A percentile compares a stretch with the other conserved stretches of the same genome.
Conservation (phyloP, 768 basidiomycete genomes). For the Kwoniella dendrophila region DNA sequence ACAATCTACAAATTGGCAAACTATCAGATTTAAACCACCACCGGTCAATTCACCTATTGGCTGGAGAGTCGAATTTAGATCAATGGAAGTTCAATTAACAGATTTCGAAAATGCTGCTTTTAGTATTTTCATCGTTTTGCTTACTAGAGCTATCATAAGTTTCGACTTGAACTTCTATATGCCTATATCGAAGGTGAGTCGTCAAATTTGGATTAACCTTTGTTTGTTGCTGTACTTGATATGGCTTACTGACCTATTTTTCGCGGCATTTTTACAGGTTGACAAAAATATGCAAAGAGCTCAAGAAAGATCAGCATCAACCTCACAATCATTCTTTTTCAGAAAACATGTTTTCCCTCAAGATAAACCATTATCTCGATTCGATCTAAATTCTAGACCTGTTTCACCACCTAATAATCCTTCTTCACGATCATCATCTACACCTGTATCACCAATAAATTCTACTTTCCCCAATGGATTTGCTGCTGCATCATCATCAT, state of each 20-base stretch:
- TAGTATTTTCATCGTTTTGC: conserved; percentile 87
- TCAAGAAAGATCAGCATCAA: conserved; percentile 77
- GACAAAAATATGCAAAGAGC: conserved; percentile 95
- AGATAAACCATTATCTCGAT: conserved; percentile 54
- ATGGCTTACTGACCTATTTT: conserved; percentile 9
- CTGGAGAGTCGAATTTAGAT: conserved; percentile 97
- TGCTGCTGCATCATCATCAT: no score
- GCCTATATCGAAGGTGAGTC: conserved; percentile 86
- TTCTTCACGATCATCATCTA: conserved; percentile 7
- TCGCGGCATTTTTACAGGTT: conserved; percentile 63
- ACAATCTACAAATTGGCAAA: conserved; percentile 99
- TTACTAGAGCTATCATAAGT: conserved; percentile 88
- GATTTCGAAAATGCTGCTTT: conserved; percentile 99
- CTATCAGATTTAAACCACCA: conserved; percentile 96
- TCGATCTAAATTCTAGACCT: conserved; percentile 45
- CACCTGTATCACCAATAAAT: conserved; percentile 5
- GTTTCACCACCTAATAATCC: conserved; percentile 39
- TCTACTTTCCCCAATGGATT: not conserved
- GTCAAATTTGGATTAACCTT: not conserved
- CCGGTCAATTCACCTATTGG: conserved; percentile 89
- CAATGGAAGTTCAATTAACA: conserved; percentile 98
- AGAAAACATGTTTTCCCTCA: conserved; percentile 77
- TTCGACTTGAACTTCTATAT: conserved; percentile 94
- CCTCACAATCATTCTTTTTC: conserved; percentile 81
- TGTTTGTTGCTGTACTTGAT: not conserved